Evolutionary conservation across 441 rosid genomes (phyloP).

Genomic region (Brassica balearica): DNA sequence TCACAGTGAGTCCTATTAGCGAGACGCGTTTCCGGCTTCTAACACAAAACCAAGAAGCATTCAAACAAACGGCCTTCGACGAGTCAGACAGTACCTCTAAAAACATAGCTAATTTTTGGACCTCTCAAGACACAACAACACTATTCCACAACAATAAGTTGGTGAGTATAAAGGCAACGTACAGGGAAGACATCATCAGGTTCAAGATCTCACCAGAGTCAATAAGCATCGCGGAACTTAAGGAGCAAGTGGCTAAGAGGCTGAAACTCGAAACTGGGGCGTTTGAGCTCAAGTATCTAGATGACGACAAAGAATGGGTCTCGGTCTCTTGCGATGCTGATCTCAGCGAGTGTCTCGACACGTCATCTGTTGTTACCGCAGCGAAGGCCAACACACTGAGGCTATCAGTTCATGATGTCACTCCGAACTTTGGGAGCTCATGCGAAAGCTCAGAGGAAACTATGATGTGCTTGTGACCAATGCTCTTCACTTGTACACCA

Average conservation of each 20-base stretch:
- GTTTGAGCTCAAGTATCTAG: conserved; percentile 85
- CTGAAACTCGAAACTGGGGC: conserved; percentile 75
- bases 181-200: conserved; percentile 81
- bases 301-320: conserved; percentile 89
- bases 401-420: conserved; percentile 68
- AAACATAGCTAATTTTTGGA: conserved; percentile 42
- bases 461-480: conserved; percentile 42
- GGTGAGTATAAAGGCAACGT: conserved; percentile 75
- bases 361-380: conserved; percentile 15
- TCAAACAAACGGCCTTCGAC: conserved; percentile 29
- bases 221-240: conserved; percentile 57
- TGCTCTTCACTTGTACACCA: conserved; percentile 18
- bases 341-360: conserved; percentile 78
- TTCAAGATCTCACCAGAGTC: conserved; percentile 63
- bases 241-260: conserved; percentile 87
- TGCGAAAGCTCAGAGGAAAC: conserved; percentile 83
- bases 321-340: conserved; percentile 84
- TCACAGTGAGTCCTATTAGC: conserved; percentile 39
- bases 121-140: conserved; percentile 36
- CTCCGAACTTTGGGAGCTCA: conserved; percentile 74
- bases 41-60: conserved; percentile 39
- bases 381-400: conserved; percentile 52
- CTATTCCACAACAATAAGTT: conserved; percentile 47
- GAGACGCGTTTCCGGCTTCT: conserved; percentile 39
- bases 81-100: conserved; percentile 42